Base-by-base conservation (phyloP, 768 basidiomycete genomes). In the Termitomyces sp. region DNA sequence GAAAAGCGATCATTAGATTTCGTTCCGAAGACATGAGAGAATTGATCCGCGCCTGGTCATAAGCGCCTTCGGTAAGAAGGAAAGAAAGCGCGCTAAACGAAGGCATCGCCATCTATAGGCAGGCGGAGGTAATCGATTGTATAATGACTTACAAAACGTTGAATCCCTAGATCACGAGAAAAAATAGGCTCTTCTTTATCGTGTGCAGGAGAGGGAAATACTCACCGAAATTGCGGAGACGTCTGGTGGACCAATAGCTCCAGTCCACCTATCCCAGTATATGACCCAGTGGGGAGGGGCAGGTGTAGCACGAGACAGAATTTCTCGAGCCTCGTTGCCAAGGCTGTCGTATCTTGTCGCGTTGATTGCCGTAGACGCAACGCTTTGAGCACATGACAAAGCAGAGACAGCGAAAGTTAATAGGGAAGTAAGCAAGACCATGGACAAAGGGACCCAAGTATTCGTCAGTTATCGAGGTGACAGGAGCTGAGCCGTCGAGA, bases 61-160 rank as follows among this genome's bases (percentile, higher is more conserved):
- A 83, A 22, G 85, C 75, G 24, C 85, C 85, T 59, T 74, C 79
- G 13, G 74, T 58, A 6, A 86, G 76, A 49, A 85, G 74, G 74
- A 86, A 87, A 5, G 83, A 81, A 34, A 79, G 75, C 22, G 73
- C 71, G 68, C 77, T 79, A n/a, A 30, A 46, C 34, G 37, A 55
- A 30, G 36, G 10, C 9, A 51, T 37, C 18, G 53, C 51, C 10
- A 57, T 48, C 10, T 47, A 36, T 47, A 45, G 16, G 47, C 24
- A 45, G 16, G 47, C 24, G 32, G 55, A 24, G 50, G 12, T 26
- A 26, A n/a, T 50, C 42, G 4, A 39, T 24, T 42, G 32, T 7
- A 26, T 20, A 24, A 4, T n/a, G 26, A 65, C 77, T 69, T 63
- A 81, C 83, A 83, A 85, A 49, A 85, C 80, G 62, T 85, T 85